These are phyloP conservation scores for Aspergillus awamori DNA, from an alignment of 2,329 filamentous ascomycete species.

Conservation along the genomic window DNA sequence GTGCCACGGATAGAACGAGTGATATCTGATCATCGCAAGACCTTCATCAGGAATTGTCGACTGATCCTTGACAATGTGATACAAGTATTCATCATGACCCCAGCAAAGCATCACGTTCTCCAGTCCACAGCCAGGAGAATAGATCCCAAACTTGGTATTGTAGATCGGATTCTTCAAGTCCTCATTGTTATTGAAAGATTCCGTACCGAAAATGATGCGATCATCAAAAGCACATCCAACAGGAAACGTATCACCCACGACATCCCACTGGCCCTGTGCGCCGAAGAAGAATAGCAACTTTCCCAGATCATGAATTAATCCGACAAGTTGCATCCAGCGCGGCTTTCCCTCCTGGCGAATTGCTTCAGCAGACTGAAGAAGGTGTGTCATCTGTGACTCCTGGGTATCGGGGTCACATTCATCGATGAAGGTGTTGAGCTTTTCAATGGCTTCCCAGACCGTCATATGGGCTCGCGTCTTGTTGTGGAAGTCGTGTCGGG, in stretches of 20 bases:
- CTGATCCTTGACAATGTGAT: constrained; percentile 84
- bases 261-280: constrained; percentile 86
- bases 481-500: constrained; percentile 70
- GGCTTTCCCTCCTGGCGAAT: constrained; percentile 72
- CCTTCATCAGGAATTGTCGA: constrained; percentile 76
- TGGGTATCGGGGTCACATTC: constrained; percentile 87
- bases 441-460: constrained; percentile 90
- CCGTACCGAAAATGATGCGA: constrained; percentile 77
- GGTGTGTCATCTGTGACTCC: constrained; percentile 85
- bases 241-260: constrained; percentile 67
- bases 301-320: constrained; percentile 51
- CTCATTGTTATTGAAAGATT: constrained; percentile 72
- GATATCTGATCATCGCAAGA: constrained; percentile 89
- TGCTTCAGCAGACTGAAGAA: constrained; percentile 85
- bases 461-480: constrained; percentile 76
- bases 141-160: constrained; percentile 76
- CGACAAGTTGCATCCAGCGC: constrained; percentile 54
- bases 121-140: constrained; percentile 74
- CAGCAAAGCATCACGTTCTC: constrained; percentile 88
- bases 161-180: constrained; percentile 73
- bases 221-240: constrained; percentile 59
- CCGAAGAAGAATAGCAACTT: constrained; percentile 60
- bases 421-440: constrained; percentile 86
- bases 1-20: constrained; percentile 94
- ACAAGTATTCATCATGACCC: constrained; percentile 64